Percentiles rank a stretch among this genome's conserved stretches.
Evolutionary conservation across 805 yeast genomes (phyloP).

Genomic region (Suhomyces sp.): DNA sequence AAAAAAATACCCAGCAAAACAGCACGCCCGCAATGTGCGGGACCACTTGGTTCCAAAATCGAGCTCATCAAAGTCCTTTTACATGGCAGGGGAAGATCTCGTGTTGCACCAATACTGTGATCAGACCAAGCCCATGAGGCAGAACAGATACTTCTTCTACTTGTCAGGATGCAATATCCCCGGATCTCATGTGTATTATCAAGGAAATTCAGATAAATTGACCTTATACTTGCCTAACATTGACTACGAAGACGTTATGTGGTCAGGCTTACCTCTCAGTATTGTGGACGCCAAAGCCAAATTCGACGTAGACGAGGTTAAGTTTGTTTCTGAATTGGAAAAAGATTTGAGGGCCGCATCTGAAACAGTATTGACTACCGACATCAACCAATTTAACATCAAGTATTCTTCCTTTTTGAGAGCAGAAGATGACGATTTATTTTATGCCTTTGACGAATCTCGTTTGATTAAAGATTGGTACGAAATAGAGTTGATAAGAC

Average conservation of each 20-base stretch:
- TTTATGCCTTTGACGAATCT: constrained; percentile 80
- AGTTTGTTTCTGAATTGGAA: constrained; percentile 54
- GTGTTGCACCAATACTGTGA: constrained; percentile 75
- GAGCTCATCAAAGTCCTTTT: constrained; percentile 34
- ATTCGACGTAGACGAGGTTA: constrained; percentile 82
- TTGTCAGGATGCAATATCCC: constrained; percentile 80
- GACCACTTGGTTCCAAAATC: constrained; percentile 31
- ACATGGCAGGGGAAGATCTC: constrained; percentile 58
- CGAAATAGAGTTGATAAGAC: constrained; percentile 72
- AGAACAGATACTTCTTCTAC: constrained; percentile 87
- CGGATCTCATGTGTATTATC: constrained; percentile 67
- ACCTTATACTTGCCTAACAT: constrained; percentile 78
- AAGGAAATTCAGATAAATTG: constrained; percentile 50
- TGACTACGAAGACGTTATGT: constrained; percentile 88
- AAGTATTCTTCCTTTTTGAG: constrained; percentile 35
- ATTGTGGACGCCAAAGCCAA: constrained; percentile 58
- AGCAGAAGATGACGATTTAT: constrained; percentile 46
- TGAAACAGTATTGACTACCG: constrained; percentile 48
- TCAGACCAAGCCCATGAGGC: constrained; percentile 74
- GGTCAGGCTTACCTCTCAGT: constrained; percentile 88
- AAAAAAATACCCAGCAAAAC: constrained; percentile 77
- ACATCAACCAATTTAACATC: constrained; percentile 46
- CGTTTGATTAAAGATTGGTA: constrained; percentile 79
- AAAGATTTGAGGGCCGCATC: constrained; percentile 29
- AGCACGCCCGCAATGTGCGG: constrained; percentile 61